phyloP scores from a whole-genome alignment of 805 yeast species.

The Myxozyma monticola region DNA sequence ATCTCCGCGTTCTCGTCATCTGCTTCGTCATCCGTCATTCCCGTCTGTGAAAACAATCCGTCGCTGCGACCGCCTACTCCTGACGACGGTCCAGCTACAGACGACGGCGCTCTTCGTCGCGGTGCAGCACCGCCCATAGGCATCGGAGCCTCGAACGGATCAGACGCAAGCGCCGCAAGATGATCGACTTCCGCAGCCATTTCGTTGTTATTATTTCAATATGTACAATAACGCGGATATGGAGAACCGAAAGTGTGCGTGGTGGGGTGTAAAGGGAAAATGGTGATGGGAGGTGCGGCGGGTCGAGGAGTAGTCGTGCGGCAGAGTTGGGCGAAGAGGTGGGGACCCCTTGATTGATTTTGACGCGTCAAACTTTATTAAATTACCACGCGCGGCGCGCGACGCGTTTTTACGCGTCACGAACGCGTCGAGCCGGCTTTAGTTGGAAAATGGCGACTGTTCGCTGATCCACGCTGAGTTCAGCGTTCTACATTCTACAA shows the following conservation, averaged over 20 bases:
- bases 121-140: no score
- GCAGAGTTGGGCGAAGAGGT: background rate
- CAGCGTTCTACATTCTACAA: no score
- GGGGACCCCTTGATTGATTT: slow-evolving; percentile 6
- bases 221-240: no score
- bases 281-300: background rate
- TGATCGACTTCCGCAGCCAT: slow-evolving; percentile 20
- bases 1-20: slow-evolving; percentile 14
- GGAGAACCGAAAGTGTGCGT: background rate
- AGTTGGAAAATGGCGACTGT: no score
- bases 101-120: slow-evolving; percentile 4
- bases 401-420: no score
- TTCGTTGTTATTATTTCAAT: no score
- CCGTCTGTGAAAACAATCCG: background rate
- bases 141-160: slow-evolving; percentile 9
- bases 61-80: slow-evolving; percentile 1
- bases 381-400: no score
- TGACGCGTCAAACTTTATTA: no score
- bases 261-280: background rate
- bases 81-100: background rate
- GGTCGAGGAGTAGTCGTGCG: background rate
- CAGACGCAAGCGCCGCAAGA: slow-evolving; percentile 13
- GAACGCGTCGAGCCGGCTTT: no score
- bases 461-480: no score
- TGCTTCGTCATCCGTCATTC: slow-evolving; percentile 9